These are phyloP conservation scores for Plasmodium cynomolgi DNA, from an alignment of 169 alveolate genomes.

Conservation along the genomic window DNA sequence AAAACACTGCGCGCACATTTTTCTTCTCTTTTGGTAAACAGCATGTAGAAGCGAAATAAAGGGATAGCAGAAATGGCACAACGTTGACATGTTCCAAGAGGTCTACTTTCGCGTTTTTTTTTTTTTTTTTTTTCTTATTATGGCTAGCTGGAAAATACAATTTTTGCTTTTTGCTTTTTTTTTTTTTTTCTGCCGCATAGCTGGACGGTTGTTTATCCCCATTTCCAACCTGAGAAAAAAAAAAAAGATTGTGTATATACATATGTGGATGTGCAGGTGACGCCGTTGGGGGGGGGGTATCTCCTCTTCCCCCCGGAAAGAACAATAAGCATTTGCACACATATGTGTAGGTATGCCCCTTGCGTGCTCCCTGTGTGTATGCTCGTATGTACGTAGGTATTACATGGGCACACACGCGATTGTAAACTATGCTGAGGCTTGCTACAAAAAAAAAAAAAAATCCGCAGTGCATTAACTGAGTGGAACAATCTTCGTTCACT, in stretches of 20 bases:
- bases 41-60: background rate
- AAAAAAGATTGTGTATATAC: background rate
- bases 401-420: background rate
- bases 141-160: background rate
- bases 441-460: background rate
- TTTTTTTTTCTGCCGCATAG: background rate
- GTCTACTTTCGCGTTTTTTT: background rate
- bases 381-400: background rate
- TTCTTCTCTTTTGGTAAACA: background rate
- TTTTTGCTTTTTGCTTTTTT: background rate
- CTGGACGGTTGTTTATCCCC: background rate
- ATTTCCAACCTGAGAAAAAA: background rate
- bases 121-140: background rate
- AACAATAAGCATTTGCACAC: background rate
- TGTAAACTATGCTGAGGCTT: background rate
- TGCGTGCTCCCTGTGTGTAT: background rate
- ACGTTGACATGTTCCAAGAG: background rate
- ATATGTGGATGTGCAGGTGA: background rate
- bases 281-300: background rate
- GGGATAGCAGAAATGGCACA: background rate
- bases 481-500: background rate
- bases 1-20: background rate
- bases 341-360: background rate
- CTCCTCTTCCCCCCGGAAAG: background rate
- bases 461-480: background rate